A percentile compares a stretch with the other conserved stretches of the same genome.
Conservation (phyloP, 495 filamentous ascomycete genomes). For the Aspergillus bertholletiae region DNA sequence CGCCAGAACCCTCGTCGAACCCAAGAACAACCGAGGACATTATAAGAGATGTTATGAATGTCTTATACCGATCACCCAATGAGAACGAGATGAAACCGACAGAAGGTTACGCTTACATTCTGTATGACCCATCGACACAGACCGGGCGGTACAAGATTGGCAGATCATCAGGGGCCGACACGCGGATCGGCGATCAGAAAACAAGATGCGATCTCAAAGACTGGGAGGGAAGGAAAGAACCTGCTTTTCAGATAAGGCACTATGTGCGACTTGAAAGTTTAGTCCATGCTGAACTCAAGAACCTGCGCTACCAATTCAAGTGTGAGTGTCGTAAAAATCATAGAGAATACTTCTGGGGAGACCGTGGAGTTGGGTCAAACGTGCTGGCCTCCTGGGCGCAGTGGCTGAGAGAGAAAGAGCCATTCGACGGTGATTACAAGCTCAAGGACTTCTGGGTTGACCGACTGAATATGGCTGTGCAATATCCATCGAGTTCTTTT, state of each 20-base stretch:
- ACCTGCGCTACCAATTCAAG: constrained; percentile 8
- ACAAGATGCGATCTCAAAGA: constrained; percentile 6
- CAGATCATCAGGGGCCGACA: background rate
- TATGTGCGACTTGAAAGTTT: constrained; percentile 13
- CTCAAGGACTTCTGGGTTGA: constrained; percentile 8
- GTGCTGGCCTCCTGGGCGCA: constrained; percentile 10
- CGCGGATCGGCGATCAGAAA: constrained; percentile 6
- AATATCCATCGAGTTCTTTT: background rate
- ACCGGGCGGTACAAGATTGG: background rate
- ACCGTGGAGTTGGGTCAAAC: constrained; percentile 1
- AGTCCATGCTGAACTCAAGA: constrained; percentile 8
- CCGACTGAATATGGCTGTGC: background rate
- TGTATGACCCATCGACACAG: background rate
- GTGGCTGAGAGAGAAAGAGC: constrained; percentile 8
- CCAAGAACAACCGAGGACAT: background rate
- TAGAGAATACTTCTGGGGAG: constrained; percentile 11
- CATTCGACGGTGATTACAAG: constrained; percentile 3
- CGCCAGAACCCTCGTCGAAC: background rate
- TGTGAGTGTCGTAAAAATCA: constrained; percentile 8
- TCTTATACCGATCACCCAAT: background rate
- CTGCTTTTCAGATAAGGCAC: background rate
- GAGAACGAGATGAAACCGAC: background rate
- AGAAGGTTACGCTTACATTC: background rate
- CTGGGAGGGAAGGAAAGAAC: constrained; percentile 2
- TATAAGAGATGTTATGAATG: background rate